Base-by-base conservation (phyloP, 1,284 basidiomycete species). In the Cerrena zonata region DNA sequence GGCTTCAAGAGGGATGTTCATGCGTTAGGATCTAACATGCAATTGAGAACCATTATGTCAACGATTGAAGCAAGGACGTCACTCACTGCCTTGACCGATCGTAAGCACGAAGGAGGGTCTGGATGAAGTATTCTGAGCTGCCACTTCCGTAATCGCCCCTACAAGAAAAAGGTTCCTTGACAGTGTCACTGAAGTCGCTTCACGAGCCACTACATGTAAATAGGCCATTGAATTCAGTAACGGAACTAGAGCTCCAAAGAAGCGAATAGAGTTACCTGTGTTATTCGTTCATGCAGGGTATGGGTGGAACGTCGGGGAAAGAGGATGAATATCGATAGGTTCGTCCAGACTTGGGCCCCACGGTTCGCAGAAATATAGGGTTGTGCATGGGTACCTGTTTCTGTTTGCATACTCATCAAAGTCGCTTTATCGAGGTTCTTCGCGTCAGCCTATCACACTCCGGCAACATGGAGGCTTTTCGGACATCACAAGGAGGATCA, bases 1-100 rank as follows among this genome's bases (percentile, higher is more conserved):
- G 47, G 72, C 73, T 69, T 83, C 80, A 60, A 73, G 66, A 53
- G 80, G 76, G 54, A 80, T 61, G 60, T 77, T 76, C 81, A 82
- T 84, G 15, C n/a, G n/a, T n/a, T n/a, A n/a, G n/a, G n/a, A n/a
- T n/a, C n/a, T n/a, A n/a, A n/a, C n/a, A n/a, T n/a, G n/a, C n/a
- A n/a, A n/a, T n/a, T n/a, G n/a, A n/a, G n/a, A n/a, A n/a, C n/a
- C n/a, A n/a, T n/a, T n/a, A n/a, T n/a, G n/a, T n/a, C n/a, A n/a
- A n/a, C n/a, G n/a, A n/a, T n/a, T n/a, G n/a, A n/a, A n/a, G n/a
- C n/a, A n/a, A n/a, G n/a, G n/a, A n/a, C n/a, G n/a, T n/a, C n/a
- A n/a, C n/a, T n/a, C n/a, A n/a, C n/a, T n/a, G n/a, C n/a, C n/a
- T n/a, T n/a, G n/a, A n/a, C n/a, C n/a, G n/a, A n/a, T n/a, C n/a